Evolutionary conservation across 148 eudicot species (phyloP), one percentile per base, ranked within the genome.

Genomic region (Camellia sinensis): DNA sequence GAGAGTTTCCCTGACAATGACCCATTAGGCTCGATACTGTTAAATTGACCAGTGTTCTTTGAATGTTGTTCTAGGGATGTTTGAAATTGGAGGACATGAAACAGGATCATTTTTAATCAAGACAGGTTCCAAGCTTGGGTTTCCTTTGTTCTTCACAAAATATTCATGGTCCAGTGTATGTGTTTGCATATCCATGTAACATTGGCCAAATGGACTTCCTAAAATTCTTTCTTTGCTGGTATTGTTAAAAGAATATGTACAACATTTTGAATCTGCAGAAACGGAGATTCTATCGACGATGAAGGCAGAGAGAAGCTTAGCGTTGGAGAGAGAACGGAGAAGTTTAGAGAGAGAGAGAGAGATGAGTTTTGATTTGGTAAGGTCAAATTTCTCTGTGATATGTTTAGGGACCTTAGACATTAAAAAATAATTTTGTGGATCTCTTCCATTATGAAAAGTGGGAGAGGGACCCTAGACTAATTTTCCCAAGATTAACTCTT

Each of bases 1-100:
- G 37, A 9, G 48, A 46, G 50, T 67, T 75, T 81, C 54, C 48
- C 59, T 17, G 71, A 45, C 8, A 44, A 68, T 78, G 81, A 76
- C 54, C 85, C 85, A 68, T 83, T 81, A 77, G 68, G 9, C 22
- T 22, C 83, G 2, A 69, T 71, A 46, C 65, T 22, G 59, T 65
- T 48, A 19, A 69, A 76, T 29, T 63, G 67, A 21, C 4, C 50
- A 21, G 12, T 73, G 76, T 37, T 37, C 3, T 45, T 73, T 54
- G 19, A 14, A 56, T 53, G 10, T 73, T 73, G 76, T 54, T 37
- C 12, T 5, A 2, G 48, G 62, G 61, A 14, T 3, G 29, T 22
- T 29, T 29, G 61, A 53, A 52, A 19, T 56, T 21, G 45, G 0
- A 2, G 10, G 17, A 18, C 61, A 29, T 54, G 76, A 53, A 73